Conservation (phyloP, 192 early-diverging fungal species). For the Nowakowskiella sp. region DNA sequence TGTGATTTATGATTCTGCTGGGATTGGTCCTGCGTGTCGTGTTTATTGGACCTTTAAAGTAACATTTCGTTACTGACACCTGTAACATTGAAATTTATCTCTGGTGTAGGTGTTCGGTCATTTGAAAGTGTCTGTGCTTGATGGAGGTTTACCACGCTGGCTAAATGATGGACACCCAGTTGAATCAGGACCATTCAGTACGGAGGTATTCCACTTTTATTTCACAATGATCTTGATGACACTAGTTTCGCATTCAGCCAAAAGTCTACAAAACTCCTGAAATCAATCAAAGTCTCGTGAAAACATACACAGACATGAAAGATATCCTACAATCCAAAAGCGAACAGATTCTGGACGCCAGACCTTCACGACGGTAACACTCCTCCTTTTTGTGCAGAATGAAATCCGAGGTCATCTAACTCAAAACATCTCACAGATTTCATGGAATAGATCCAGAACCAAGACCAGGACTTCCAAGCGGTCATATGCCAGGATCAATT, state of each 20-base stretch:
- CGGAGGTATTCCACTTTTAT: too few species aligned
- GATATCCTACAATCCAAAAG: constrained; percentile 37
- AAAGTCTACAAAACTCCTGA: too few species aligned
- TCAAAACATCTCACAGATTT: constrained; percentile 35
- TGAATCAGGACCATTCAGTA: constrained; percentile 31
- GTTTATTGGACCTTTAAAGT: constrained; percentile 93
- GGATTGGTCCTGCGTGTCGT: constrained; percentile 72
- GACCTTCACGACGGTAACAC: constrained; percentile 39
- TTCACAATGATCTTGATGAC: too few species aligned
- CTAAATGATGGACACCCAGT: constrained; percentile 39
- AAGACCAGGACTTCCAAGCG: constrained; percentile 63
- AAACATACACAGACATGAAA: constrained; percentile 50
- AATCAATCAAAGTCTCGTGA: constrained; percentile 29
- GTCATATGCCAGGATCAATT: constrained; percentile 75
- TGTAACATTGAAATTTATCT: not conserved
- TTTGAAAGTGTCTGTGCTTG: constrained; percentile 71
- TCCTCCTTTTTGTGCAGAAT: constrained; percentile 1
- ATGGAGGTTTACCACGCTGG: constrained; percentile 88
- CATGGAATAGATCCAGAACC: constrained; percentile 70
- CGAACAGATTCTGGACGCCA: constrained; percentile 63
- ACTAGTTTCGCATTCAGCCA: too few species aligned
- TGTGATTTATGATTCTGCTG: constrained; percentile 78
- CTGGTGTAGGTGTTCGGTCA: constrained; percentile 75
- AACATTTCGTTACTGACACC: too few species aligned
- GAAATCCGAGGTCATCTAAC: not conserved